A percentile compares a stretch with the other conserved stretches of the same genome.
Evolutionary conservation across 2,329 filamentous ascomycete species (phyloP).

Genomic region (Sclerotinia nivalis): DNA sequence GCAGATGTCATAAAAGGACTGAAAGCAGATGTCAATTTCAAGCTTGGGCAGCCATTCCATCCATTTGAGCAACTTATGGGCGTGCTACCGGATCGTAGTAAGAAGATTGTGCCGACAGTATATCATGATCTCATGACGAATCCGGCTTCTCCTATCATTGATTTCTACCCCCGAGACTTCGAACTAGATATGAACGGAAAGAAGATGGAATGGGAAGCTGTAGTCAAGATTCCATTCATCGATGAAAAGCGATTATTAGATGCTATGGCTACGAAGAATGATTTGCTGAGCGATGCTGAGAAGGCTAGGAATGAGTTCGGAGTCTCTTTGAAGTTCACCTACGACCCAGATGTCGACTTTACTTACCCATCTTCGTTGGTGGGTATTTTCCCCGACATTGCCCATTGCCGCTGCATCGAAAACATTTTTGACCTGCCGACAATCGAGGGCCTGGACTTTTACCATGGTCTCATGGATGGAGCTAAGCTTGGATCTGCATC

Average conservation of each 20-base stretch:
- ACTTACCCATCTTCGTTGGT: conserved; percentile 84
- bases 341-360: conserved; percentile 74
- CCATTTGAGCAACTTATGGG: conserved; percentile 98
- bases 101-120: conserved; percentile 84
- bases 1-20: conserved; percentile 85
- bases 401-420: conserved; percentile 85
- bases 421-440: conserved; percentile 95
- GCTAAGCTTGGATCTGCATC: conserved; percentile 79
- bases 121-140: conserved; percentile 95
- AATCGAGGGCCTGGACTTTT: conserved; percentile 84
- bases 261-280: conserved; percentile 85
- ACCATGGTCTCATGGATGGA: conserved; percentile 79
- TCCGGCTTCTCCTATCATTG: conserved; percentile 85
- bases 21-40: conserved; percentile 84
- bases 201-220: conserved; percentile 99
- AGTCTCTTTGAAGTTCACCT: conserved; percentile 89
- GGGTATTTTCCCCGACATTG: conserved; percentile 86
- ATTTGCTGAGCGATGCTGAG: conserved; percentile 74
- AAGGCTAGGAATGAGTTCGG: conserved; percentile 86
- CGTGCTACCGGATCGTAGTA: conserved; percentile 94
- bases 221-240: conserved; percentile 98
- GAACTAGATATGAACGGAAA: conserved; percentile 99
- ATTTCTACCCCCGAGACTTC: conserved; percentile 97
- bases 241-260: conserved; percentile 82
- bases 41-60: conserved; percentile 89